A percentile compares a stretch with the other conserved stretches of the same genome.
Evolutionary conservation across 1,284 basidiomycete genomes (phyloP).

Genomic region (Baeospora myosura): DNA sequence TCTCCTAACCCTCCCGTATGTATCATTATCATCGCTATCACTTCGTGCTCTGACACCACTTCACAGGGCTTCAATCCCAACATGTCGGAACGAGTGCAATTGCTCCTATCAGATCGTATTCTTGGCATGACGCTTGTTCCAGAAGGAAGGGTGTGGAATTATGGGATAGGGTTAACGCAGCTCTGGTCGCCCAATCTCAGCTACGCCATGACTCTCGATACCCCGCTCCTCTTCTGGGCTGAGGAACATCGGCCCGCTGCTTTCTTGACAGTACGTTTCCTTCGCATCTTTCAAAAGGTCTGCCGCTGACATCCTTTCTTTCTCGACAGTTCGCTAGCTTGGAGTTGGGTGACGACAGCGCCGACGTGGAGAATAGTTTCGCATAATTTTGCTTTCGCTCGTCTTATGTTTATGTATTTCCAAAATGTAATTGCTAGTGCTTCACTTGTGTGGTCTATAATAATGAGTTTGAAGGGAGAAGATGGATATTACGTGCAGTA

Average conservation of each 20-base stretch:
- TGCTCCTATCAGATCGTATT: constrained; percentile 90
- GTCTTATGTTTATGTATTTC: background rate
- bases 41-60: constrained; percentile 13
- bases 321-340: constrained; percentile 83
- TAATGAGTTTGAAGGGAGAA: background rate
- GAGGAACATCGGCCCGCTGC: constrained; percentile 89
- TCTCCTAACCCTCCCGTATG: constrained; percentile 73
- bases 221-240: constrained; percentile 92
- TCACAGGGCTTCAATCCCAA: constrained; percentile 85
- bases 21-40: constrained; percentile 10
- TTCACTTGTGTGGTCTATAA: background rate
- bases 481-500: background rate
- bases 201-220: constrained; percentile 86
- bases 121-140: constrained; percentile 88
- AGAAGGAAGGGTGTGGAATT: constrained; percentile 91
- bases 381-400: constrained; percentile 34
- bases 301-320: constrained; percentile 11
- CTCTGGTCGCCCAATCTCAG: constrained; percentile 81
- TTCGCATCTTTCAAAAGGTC: background rate
- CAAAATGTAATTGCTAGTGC: constrained; percentile 24
- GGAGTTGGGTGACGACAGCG: constrained; percentile 81
- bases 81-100: constrained; percentile 95
- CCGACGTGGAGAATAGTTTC: constrained; percentile 86
- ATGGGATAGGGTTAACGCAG: constrained; percentile 87
- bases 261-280: constrained; percentile 70